These are phyloP conservation scores for Durio zibethinus DNA, from an alignment of 345 rosid species.

Conservation along the genomic window DNA sequence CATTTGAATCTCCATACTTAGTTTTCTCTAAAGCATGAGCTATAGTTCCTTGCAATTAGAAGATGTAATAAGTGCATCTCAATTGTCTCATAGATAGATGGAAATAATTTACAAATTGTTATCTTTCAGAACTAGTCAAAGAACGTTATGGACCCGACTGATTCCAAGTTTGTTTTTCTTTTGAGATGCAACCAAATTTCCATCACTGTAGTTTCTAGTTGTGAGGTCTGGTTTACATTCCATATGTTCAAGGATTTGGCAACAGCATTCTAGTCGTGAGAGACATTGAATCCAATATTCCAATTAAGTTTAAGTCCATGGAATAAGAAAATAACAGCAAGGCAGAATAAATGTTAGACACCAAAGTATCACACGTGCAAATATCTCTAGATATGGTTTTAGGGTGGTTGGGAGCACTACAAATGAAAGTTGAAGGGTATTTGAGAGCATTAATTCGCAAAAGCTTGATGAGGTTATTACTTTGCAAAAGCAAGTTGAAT, in stretches of 20 bases:
- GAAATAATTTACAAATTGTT: background rate
- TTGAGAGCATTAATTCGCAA: too few species aligned
- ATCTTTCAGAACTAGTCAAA: background rate
- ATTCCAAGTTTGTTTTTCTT: conserved; percentile 73
- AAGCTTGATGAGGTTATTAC: conserved; percentile 64
- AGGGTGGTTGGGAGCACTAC: too few species aligned
- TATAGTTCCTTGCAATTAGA: conserved; percentile 55
- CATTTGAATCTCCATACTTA: conserved; percentile 88
- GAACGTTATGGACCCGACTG: conserved; percentile 46
- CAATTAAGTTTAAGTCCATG: background rate
- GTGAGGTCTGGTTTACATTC: conserved; percentile 83
- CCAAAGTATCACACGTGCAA: conserved; percentile 39
- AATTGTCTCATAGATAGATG: background rate
- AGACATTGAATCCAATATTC: background rate
- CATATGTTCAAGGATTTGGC: conserved; percentile 54
- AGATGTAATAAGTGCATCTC: background rate
- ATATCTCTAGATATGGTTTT: conserved; percentile 86
- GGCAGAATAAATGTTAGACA: background rate
- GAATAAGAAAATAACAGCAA: background rate
- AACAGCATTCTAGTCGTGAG: conserved; percentile 50
- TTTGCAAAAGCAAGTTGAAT: conserved; percentile 64
- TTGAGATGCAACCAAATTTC: conserved; percentile 85
- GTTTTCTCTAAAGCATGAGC: conserved; percentile 96
- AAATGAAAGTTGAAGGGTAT: too few species aligned
- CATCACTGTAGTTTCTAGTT: conserved; percentile 90